Conservation (phyloP, 1,284 basidiomycete genomes). For the Chondrostereum purpureum region DNA sequence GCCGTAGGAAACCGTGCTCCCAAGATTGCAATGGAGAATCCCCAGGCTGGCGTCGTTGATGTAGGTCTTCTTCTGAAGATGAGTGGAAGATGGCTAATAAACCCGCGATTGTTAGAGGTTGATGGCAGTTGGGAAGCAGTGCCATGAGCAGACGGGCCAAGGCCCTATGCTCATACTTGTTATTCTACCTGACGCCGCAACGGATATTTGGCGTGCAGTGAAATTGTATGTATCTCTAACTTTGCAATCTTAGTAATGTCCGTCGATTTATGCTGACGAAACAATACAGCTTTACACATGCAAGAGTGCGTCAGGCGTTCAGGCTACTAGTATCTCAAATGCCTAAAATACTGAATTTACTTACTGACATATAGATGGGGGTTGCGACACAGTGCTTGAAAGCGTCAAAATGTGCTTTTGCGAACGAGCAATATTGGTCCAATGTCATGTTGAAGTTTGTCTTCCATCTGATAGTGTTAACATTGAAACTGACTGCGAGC, state of each 20-base stretch:
- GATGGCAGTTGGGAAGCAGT: conserved; percentile 9
- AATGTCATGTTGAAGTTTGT: conserved; percentile 48
- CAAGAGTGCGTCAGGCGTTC: too few species aligned
- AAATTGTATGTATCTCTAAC: conserved; percentile 34
- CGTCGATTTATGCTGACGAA: neutral
- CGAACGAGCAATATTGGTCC: conserved; percentile 41
- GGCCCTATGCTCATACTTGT: conserved; percentile 16
- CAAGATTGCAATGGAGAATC: too few species aligned
- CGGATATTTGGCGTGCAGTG: conserved; percentile 40
- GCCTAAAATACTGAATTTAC: too few species aligned
- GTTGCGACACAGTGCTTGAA: conserved; percentile 44
- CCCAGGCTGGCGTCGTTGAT: neutral
- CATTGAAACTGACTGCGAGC: neutral
- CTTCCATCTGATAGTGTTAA: neutral
- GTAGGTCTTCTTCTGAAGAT: neutral
- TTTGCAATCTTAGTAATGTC: neutral
- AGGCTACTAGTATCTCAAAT: too few species aligned
- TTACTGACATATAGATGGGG: conserved; percentile 25
- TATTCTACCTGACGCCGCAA: conserved; percentile 38
- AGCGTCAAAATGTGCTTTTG: conserved; percentile 30
- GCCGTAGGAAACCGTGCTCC: too few species aligned
- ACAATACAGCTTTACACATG: conserved; percentile 13
- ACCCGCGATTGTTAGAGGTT: conserved; percentile 9
- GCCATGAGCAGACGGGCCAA: conserved; percentile 4
- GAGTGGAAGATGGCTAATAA: neutral